A percentile compares a stretch with the other conserved stretches of the same genome.
Evolutionary conservation across 208 protist species (phyloP).

Genomic region (Leishmania martiniquensis): DNA sequence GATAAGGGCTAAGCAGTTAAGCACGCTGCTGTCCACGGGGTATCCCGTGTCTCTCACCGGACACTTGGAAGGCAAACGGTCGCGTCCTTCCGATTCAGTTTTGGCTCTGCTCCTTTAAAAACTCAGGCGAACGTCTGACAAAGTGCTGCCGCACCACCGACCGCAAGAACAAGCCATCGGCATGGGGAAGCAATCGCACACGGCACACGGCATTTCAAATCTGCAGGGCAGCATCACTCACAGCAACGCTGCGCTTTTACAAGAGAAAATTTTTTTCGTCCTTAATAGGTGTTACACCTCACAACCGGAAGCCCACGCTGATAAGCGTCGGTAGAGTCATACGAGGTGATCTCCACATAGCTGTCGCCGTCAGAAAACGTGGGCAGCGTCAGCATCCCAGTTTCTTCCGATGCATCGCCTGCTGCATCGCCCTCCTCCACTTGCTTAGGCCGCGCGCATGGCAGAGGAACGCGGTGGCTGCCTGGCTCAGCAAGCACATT

Average conservation of each 20-base stretch:
- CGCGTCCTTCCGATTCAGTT: neutral
- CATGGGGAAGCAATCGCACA: neutral
- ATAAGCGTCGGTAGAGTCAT: slow-evolving; percentile 25
- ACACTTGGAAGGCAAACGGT: neutral
- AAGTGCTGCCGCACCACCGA: too few species aligned
- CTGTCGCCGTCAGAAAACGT: slow-evolving; percentile 23
- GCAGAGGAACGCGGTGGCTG: slow-evolving; percentile 10
- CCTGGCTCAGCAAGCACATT: slow-evolving; percentile 12
- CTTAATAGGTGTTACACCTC: slow-evolving; percentile 22
- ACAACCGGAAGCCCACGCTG: slow-evolving; percentile 14
- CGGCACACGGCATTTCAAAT: neutral
- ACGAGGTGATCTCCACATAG: slow-evolving; percentile 21
- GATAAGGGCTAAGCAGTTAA: neutral
- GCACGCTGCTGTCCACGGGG: too few species aligned
- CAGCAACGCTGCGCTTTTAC: neutral
- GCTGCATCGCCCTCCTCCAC: slow-evolving; percentile 9
- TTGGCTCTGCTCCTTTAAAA: neutral
- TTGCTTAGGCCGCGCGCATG: neutral
- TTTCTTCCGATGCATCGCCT: slow-evolving; percentile 7
- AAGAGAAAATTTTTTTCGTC: neutral
- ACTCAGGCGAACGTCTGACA: too few species aligned
- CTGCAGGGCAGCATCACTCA: neutral
- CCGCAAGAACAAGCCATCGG: too few species aligned
- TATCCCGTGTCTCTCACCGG: too few species aligned
- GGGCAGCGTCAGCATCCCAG: slow-evolving; percentile 30